Conservation (phyloP, 768 basidiomycete genomes). For the Phylloporus arenicola region DNA sequence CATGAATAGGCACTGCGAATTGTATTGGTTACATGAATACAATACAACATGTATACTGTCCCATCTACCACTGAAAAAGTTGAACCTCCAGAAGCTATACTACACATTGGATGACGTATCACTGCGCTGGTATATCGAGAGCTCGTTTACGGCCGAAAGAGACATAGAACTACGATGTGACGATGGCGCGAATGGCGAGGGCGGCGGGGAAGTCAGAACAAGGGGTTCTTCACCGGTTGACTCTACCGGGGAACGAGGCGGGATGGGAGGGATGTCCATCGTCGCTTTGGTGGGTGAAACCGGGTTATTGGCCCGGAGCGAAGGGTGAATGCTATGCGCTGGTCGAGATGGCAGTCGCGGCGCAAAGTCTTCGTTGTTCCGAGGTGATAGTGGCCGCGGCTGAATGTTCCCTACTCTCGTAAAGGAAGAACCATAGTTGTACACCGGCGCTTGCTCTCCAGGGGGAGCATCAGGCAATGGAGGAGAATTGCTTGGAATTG, state of each 20-base stretch:
- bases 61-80: background rate
- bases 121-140: constrained; percentile 5
- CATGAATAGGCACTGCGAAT: constrained; percentile 4
- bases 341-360: constrained; percentile 68
- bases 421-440: constrained; percentile 65
- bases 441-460: constrained; percentile 52
- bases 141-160: constrained; percentile 7
- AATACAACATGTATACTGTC: background rate
- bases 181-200: constrained; percentile 18
- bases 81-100: background rate
- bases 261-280: constrained; percentile 28
- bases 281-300: constrained; percentile 44
- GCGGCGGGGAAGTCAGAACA: constrained; percentile 10
- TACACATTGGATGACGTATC: constrained; percentile 14
- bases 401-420: constrained; percentile 57
- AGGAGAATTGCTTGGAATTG: constrained; percentile 48
- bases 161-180: constrained; percentile 11
- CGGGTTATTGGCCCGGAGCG: constrained; percentile 46
- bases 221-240: constrained; percentile 9
- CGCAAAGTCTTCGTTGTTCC: constrained; percentile 58
- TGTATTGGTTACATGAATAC: background rate
- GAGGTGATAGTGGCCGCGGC: constrained; percentile 18
- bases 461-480: constrained; percentile 70
- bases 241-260: constrained; percentile 25
- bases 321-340: constrained; percentile 73